Evolutionary conservation across 805 yeast genomes (phyloP).

Genomic region (Komagataella populi): DNA sequence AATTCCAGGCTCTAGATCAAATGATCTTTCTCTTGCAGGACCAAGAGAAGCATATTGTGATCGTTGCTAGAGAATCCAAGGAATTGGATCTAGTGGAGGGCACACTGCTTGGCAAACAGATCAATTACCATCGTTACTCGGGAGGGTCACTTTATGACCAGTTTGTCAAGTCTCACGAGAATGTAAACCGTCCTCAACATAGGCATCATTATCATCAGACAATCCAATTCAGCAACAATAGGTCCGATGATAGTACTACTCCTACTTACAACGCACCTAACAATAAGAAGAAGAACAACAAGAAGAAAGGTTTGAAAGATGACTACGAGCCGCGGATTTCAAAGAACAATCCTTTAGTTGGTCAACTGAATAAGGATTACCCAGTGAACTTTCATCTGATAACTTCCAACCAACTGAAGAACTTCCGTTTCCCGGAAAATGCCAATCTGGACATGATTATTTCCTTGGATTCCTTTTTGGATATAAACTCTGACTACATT

Average conservation of each 20-base stretch:
- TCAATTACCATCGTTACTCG: slow-evolving; percentile 54
- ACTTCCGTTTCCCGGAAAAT: slow-evolving; percentile 17
- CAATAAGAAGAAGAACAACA: neutral
- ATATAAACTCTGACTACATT: slow-evolving; percentile 17
- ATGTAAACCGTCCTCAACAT: neutral
- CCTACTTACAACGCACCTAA: neutral
- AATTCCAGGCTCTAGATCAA: slow-evolving; percentile 38
- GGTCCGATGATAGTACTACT: neutral
- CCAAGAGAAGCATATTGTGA: slow-evolving; percentile 17
- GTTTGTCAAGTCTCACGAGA: neutral
- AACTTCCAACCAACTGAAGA: slow-evolving; percentile 28
- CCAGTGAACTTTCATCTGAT: slow-evolving; percentile 25
- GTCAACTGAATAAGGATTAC: slow-evolving; percentile 8
- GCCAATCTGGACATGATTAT: slow-evolving; percentile 27
- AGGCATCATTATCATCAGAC: neutral
- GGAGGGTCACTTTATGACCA: slow-evolving; percentile 45
- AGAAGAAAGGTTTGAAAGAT: slow-evolving; percentile 8
- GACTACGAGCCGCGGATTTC: slow-evolving; percentile 15
- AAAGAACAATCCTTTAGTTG: slow-evolving; percentile 14
- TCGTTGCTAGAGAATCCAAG: slow-evolving; percentile 48
- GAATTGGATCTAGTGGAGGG: slow-evolving; percentile 75
- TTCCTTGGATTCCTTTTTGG: slow-evolving; percentile 31
- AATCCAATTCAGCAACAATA: neutral
- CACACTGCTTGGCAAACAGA: slow-evolving; percentile 53
- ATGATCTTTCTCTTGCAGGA: slow-evolving; percentile 16